These are phyloP conservation scores for Aspergillus neoniger DNA, from an alignment of 2,329 filamentous ascomycete genomes.

Conservation along the genomic window DNA sequence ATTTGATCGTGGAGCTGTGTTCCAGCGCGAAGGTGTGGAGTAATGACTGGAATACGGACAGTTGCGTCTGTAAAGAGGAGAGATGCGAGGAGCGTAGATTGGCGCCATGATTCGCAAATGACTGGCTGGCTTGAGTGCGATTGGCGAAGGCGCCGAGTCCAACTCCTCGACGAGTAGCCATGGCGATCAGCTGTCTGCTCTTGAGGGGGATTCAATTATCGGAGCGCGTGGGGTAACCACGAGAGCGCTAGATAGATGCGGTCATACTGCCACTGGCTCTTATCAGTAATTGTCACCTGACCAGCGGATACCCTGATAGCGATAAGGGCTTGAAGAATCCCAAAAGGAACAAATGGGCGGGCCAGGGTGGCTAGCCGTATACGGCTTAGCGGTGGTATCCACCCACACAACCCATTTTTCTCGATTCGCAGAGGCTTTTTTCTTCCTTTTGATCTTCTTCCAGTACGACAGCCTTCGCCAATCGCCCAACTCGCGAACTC, in stretches of 20 bases:
- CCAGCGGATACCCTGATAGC: constrained; percentile 22
- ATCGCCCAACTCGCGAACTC: constrained; percentile 45
- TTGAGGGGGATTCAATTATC: not conserved
- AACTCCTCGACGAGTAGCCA: constrained; percentile 63
- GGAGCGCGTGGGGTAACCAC: not conserved
- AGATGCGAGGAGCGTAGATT: constrained; percentile 82
- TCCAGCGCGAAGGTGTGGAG: constrained; percentile 94
- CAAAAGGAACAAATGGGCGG: not conserved
- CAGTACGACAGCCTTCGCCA: constrained; percentile 40
- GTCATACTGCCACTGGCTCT: constrained; percentile 5
- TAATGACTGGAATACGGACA: constrained; percentile 92
- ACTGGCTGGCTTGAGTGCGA: constrained; percentile 78
- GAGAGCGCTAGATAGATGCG: not conserved
- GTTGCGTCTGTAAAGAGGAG: constrained; percentile 83
- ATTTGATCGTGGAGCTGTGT: constrained; percentile 93
- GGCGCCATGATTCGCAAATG: constrained; percentile 87
- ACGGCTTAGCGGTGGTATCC: constrained; percentile 25
- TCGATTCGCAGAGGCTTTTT: constrained; percentile 20
- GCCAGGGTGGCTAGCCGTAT: constrained; percentile 10
- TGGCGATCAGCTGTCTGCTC: constrained; percentile 20
- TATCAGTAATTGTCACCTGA: constrained; percentile 25
- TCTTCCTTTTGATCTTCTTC: constrained; percentile 28
- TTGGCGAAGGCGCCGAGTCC: constrained; percentile 89
- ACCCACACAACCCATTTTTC: constrained; percentile 40
- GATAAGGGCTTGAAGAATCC: constrained; percentile 28